phyloP scores from a whole-genome alignment of 2,329 filamentous ascomycete species.

The Ilyonectria robusta region DNA sequence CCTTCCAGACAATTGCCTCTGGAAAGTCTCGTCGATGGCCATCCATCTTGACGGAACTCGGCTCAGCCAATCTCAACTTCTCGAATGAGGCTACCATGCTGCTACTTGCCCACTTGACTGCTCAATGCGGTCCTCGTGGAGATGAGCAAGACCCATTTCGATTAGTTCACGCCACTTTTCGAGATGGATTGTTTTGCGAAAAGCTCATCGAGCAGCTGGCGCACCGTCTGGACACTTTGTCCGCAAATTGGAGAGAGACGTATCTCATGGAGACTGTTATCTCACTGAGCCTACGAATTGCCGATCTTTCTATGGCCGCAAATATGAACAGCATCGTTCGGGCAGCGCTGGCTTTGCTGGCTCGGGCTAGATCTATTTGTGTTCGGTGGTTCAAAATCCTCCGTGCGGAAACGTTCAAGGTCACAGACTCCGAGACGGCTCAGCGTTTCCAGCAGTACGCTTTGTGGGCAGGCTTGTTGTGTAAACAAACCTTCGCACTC shows the following conservation, averaged over 20 bases:
- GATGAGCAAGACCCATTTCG: conserved; percentile 52
- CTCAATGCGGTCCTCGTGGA: conserved; percentile 67
- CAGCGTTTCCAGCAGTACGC: conserved; percentile 58
- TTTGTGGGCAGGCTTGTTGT: conserved; percentile 70
- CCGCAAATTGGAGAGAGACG: conserved; percentile 71
- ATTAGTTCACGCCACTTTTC: conserved; percentile 64
- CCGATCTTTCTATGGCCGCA: conserved; percentile 33
- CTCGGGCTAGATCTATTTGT: conserved; percentile 52
- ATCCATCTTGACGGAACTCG: conserved; percentile 64
- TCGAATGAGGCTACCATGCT: conserved; percentile 67
- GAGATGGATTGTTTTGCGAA: conserved; percentile 63
- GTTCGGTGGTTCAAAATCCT: conserved; percentile 65
- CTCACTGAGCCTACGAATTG: conserved; percentile 62
- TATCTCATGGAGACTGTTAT: conserved; percentile 72
- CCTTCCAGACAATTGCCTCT: conserved; percentile 64
- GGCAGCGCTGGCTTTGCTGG: conserved; percentile 23
- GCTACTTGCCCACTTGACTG: conserved; percentile 65
- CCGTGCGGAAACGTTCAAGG: conserved; percentile 59
- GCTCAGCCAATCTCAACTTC: conserved; percentile 71
- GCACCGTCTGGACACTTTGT: conserved; percentile 59
- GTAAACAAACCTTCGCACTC: conserved; percentile 55
- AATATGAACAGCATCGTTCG: not conserved
- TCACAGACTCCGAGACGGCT: conserved; percentile 55
- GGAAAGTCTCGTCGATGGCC: conserved; percentile 65
- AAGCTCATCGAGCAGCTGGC: conserved; percentile 64